Evolutionary conservation across 345 rosid genomes (phyloP).

Genomic region (Durio zibethinus): DNA sequence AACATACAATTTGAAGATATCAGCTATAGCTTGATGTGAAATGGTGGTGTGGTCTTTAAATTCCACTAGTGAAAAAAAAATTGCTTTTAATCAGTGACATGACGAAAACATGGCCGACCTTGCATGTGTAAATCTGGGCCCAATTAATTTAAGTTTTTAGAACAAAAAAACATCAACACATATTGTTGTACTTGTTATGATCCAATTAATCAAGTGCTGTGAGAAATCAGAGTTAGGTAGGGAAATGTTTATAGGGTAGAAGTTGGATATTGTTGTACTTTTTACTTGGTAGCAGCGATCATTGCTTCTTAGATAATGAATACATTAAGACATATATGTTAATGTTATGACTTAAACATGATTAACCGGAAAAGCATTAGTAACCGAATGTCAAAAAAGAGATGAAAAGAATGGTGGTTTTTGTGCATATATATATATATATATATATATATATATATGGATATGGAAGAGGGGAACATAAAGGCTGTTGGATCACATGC

Average conservation of each 20-base stretch:
- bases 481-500: slow-evolving; percentile 88
- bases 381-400: slow-evolving; percentile 43
- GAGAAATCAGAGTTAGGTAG: too few species aligned
- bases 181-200: too few species aligned
- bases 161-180: neutral
- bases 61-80: slow-evolving; percentile 32
- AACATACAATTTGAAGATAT: neutral
- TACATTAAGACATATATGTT: neutral
- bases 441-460: slow-evolving; percentile 2
- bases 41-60: slow-evolving; percentile 13
- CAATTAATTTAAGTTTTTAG: slow-evolving; percentile 17
- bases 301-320: too few species aligned
- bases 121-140: slow-evolving; percentile 25
- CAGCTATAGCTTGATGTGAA: slow-evolving; percentile 18
- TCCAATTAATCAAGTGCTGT: too few species aligned
- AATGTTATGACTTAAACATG: slow-evolving; percentile 36
- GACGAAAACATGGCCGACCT: slow-evolving; percentile 24
- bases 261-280: too few species aligned
- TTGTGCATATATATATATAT: too few species aligned
- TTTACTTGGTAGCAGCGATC: too few species aligned
- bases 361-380: slow-evolving; percentile 23
- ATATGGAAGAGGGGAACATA: slow-evolving; percentile 61
- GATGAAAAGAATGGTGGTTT: slow-evolving; percentile 23
- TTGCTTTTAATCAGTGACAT: slow-evolving; percentile 36
- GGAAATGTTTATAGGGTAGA: too few species aligned